Percentiles rank a stretch among this genome's conserved stretches.
phyloP scores from a whole-genome alignment of 2,329 filamentous ascomycete species.

The Pyrenophora tritici-repentis region DNA sequence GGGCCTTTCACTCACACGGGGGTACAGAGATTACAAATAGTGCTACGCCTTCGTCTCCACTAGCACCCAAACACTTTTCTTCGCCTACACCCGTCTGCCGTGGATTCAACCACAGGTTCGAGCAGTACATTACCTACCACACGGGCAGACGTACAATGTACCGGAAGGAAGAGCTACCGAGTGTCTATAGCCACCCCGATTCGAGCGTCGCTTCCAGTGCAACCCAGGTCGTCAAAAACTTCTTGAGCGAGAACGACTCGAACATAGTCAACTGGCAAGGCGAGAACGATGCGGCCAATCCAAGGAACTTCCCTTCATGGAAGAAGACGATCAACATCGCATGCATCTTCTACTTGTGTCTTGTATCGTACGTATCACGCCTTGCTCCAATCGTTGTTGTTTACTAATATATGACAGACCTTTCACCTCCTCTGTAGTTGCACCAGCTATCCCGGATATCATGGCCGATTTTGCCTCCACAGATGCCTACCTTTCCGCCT shows the following conservation, averaged over 20 bases:
- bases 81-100: background rate
- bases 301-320: constrained; percentile 32
- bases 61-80: background rate
- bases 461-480: constrained; percentile 17
- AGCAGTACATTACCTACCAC: background rate
- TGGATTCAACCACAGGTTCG: background rate
- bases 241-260: background rate
- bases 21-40: too few species aligned
- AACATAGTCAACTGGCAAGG: constrained; percentile 22
- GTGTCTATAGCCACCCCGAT: background rate
- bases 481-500: constrained; percentile 27
- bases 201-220: background rate
- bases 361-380: background rate
- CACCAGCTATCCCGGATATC: constrained; percentile 30
- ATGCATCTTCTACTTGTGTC: constrained; percentile 37
- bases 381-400: background rate
- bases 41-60: too few species aligned
- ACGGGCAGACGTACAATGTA: background rate
- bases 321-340: constrained; percentile 31
- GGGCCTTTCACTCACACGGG: too few species aligned
- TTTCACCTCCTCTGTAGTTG: constrained; percentile 33
- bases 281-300: constrained; percentile 31
- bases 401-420: constrained; percentile 14
- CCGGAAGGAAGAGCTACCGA: background rate
- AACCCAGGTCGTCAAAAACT: too few species aligned